phyloP scores from a whole-genome alignment of 306 rosid species.

The Sindora glabra region DNA sequence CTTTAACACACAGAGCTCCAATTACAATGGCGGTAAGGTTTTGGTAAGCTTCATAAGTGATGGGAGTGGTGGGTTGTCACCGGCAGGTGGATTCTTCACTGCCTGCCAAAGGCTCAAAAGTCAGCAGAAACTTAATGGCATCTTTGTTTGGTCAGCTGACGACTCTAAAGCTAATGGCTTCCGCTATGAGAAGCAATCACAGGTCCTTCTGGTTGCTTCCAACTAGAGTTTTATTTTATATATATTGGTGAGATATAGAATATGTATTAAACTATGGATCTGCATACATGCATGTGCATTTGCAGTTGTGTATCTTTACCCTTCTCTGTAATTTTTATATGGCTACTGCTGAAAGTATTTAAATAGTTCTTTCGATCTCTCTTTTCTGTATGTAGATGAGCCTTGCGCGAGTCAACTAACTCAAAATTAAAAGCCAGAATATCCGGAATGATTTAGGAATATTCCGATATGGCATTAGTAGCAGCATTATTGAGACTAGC shows the following conservation, averaged over 20 bases:
- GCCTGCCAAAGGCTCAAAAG: slow-evolving; percentile 48
- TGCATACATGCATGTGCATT: no score
- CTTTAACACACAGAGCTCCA: slow-evolving; percentile 49
- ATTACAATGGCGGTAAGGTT: slow-evolving; percentile 59
- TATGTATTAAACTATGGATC: no score
- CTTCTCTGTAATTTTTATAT: no score
- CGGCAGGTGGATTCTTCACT: slow-evolving; percentile 46
- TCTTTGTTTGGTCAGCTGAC: slow-evolving; percentile 87
- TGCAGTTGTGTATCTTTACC: no score
- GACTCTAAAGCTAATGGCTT: slow-evolving; percentile 56
- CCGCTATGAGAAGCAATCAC: slow-evolving; percentile 62
- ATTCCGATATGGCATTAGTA: no score
- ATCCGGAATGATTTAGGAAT: no score
- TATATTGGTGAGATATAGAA: background rate
- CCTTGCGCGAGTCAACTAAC: no score
- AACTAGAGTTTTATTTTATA: slow-evolving; percentile 3
- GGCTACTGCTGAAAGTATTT: no score
- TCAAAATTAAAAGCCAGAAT: no score
- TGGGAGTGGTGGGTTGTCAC: slow-evolving; percentile 54
- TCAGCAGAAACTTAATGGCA: slow-evolving; percentile 48
- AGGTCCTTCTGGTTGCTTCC: slow-evolving; percentile 43
- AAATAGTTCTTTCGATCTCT: no score
- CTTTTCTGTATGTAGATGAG: no score
- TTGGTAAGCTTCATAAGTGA: slow-evolving; percentile 59
- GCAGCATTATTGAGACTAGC: no score